phyloP scores from a whole-genome alignment of 2,329 filamentous ascomycete genomes.

The Botrytis porri region DNA sequence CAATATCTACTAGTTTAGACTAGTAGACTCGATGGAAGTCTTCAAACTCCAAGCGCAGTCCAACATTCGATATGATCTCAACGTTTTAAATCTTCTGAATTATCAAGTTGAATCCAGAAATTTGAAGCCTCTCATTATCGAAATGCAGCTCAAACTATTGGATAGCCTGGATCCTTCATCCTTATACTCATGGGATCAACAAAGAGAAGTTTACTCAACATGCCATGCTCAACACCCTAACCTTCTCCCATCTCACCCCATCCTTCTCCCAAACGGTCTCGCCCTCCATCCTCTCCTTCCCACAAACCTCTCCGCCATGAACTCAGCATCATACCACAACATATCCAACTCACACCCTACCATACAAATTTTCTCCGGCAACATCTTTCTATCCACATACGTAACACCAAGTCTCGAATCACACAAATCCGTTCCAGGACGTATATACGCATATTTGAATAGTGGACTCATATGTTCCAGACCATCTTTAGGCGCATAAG shows the following conservation, averaged over 20 bases:
- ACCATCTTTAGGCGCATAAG: slow-evolving; percentile 22
- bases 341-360: slow-evolving; percentile 30
- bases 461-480: slow-evolving; percentile 20
- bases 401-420: slow-evolving; percentile 26
- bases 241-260: slow-evolving; percentile 18
- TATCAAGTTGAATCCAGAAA: background rate
- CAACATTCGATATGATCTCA: background rate
- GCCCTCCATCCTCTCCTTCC: slow-evolving; percentile 15
- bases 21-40: background rate
- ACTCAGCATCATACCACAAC: slow-evolving; percentile 28
- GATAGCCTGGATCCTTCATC: background rate
- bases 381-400: slow-evolving; percentile 23
- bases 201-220: background rate
- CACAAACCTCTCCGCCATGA: slow-evolving; percentile 26
- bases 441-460: slow-evolving; percentile 28
- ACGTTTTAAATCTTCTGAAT: background rate
- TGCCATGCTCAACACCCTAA: slow-evolving; percentile 17
- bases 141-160: background rate
- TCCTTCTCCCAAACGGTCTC: slow-evolving; percentile 14
- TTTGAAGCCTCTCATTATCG: background rate
- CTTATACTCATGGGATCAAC: background rate
- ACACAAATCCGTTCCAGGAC: slow-evolving; percentile 22
- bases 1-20: background rate
- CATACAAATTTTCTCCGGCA: slow-evolving; percentile 27
- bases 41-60: background rate